Base-by-base conservation (phyloP, 2,329 filamentous ascomycete species). In the Cytospora piceae region DNA sequence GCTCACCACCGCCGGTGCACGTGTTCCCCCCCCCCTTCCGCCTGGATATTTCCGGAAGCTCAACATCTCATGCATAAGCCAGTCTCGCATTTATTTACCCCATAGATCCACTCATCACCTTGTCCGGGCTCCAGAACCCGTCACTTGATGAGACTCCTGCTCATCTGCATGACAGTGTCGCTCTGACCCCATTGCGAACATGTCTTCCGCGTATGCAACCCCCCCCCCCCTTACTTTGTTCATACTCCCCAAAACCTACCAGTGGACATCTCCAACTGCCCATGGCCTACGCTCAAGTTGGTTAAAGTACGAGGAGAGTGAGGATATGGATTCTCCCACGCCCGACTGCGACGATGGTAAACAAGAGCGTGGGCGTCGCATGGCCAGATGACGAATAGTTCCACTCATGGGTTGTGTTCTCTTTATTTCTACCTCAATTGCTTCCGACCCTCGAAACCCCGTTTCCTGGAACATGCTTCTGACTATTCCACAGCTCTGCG, bases 401-500 rank as follows among this genome's bases (percentile, higher is more conserved):
- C 14, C 46, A 49, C n/a, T 49, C n/a, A 24, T 24, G 22, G 24
- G 20, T n/a, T 24, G 24, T 34, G 42, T n/a, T 24, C 54, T 32
- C 29, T 31, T 24, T 24, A 15, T 39, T 22, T 17, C 27, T 27
- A 12, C 17, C 27, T n/a, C n/a, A 1, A 34, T 34, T 20, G 6
- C 17, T 42, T 22, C 46, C 51, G 20, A 20, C 8, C 3, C 12
- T 29, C 11, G 42, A 9, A 58, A 22, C 6, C 34, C 12, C 8
- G 3, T 17, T n/a, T 27, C 6, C 17, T 32, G 39, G 49, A n/a
- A 56, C 24, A 59, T 37, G 7, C 42, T 42, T 70, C 64, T 64
- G 55, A 64, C 52, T 34, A n/a, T 32, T 15, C 53, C 27, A 46
- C 70, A 87, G 85, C 68, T 83, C 84, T n/a, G 77, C 85, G 55